Evolutionary conservation across 495 filamentous ascomycete species (phyloP).

Genomic region (Lophium mytilinum): DNA sequence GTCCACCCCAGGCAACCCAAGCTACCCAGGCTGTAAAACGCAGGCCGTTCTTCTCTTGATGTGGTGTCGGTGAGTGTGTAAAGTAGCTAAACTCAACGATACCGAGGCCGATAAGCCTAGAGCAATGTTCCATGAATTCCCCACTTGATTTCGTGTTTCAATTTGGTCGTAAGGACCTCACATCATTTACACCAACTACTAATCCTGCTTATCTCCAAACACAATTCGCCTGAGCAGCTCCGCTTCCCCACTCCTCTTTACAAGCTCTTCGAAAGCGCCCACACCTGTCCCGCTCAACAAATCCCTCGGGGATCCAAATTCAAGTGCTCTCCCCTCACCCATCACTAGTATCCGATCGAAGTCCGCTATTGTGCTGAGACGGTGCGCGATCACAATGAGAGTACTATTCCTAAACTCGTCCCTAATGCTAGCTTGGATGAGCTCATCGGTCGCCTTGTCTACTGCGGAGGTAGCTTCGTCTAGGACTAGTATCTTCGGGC

Average conservation of each 20-base stretch:
- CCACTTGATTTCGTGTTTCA: too few relatives aligned
- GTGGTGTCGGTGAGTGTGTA: too few relatives aligned
- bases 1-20: background rate
- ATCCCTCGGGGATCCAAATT: conserved; percentile 62
- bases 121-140: too few relatives aligned
- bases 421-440: conserved; percentile 75
- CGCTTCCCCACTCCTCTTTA: background rate
- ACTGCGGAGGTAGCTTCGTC: conserved; percentile 86
- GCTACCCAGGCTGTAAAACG: background rate
- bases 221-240: background rate
- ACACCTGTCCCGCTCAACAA: background rate
- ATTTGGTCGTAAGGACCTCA: too few relatives aligned
- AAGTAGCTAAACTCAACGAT: too few relatives aligned
- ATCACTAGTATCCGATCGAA: conserved; percentile 79
- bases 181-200: too few relatives aligned
- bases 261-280: background rate
- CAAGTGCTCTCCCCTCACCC: conserved; percentile 62
- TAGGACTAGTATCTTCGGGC: conserved; percentile 76
- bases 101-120: too few relatives aligned
- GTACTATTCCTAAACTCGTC: conserved; percentile 73
- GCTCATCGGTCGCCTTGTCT: conserved; percentile 74
- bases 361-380: conserved; percentile 75
- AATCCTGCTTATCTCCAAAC: background rate
- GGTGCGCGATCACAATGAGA: conserved; percentile 75
- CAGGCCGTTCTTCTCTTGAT: background rate